Conservation (phyloP, 2,329 filamentous ascomycete genomes). For the Cladophialophora exuberans region DNA sequence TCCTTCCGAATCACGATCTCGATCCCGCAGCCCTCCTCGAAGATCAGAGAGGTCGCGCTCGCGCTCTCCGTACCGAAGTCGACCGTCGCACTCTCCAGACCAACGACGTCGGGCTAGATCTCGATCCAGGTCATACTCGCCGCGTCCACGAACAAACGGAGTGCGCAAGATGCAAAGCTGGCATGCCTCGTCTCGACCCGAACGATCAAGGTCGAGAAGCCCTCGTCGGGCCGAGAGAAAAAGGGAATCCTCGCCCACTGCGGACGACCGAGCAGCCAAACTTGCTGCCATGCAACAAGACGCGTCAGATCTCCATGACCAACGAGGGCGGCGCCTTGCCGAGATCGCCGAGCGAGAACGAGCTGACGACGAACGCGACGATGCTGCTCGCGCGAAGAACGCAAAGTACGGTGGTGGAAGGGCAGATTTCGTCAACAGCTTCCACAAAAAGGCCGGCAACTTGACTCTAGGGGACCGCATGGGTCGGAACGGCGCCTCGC, state of each 20-base stretch:
- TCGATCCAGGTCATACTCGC: slow-evolving; percentile 32
- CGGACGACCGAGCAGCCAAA: slow-evolving; percentile 66
- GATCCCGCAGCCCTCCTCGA: slow-evolving; percentile 29
- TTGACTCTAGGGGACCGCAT: slow-evolving; percentile 48
- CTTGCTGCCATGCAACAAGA: slow-evolving; percentile 74
- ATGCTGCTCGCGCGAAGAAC: slow-evolving; percentile 61
- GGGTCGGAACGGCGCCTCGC: slow-evolving; percentile 36
- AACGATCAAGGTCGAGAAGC: slow-evolving; percentile 33
- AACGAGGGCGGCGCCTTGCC: slow-evolving; percentile 69
- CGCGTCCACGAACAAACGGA: slow-evolving; percentile 36
- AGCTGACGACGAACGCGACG: slow-evolving; percentile 67
- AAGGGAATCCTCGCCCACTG: slow-evolving; percentile 38
- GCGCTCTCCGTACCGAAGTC: slow-evolving; percentile 29
- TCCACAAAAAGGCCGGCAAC: slow-evolving; percentile 61
- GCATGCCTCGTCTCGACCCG: slow-evolving; percentile 32
- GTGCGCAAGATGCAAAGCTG: slow-evolving; percentile 38
- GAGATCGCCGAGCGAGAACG: slow-evolving; percentile 69
- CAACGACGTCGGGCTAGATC: slow-evolving; percentile 42
- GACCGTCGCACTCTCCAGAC: slow-evolving; percentile 33
- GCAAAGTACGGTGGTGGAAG: slow-evolving; percentile 63
- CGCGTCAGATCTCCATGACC: slow-evolving; percentile 70
- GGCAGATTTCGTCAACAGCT: slow-evolving; percentile 64
- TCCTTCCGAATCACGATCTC: slow-evolving; percentile 38
- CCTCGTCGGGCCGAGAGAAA: slow-evolving; percentile 20
- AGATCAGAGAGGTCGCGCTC: slow-evolving; percentile 41